These are phyloP conservation scores for Hyaloscypha finlandica DNA, from an alignment of 495 filamentous ascomycete species.

Conservation along the genomic window DNA sequence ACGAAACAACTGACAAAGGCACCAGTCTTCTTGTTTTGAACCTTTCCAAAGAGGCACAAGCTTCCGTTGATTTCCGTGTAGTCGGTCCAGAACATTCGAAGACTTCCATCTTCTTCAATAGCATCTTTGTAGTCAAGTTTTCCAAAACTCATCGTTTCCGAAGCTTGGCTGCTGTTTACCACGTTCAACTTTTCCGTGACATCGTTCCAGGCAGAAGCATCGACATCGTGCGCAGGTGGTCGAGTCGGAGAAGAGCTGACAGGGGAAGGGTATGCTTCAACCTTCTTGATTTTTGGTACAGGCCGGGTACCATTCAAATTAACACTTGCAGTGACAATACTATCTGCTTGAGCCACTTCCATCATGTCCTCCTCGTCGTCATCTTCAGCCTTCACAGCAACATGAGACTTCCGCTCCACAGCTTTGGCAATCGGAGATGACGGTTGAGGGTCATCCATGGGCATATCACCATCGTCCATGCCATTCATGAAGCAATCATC, in stretches of 20 bases:
- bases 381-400: constrained; percentile 59
- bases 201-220: constrained; percentile 87
- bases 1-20: constrained; percentile 88
- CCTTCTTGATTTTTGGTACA: constrained; percentile 71
- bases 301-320: constrained; percentile 87
- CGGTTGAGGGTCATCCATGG: constrained; percentile 82
- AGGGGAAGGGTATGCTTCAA: constrained; percentile 63
- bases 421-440: constrained; percentile 87
- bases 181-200: constrained; percentile 87
- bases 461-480: constrained; percentile 59
- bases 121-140: constrained; percentile 81
- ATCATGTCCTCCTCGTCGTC: constrained; percentile 78
- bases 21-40: constrained; percentile 81
- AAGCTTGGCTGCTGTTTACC: constrained; percentile 61
- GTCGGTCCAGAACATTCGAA: constrained; percentile 96
- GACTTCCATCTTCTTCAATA: constrained; percentile 85
- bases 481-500: constrained; percentile 53
- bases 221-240: constrained; percentile 57
- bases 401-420: constrained; percentile 68
- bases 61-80: constrained; percentile 92
- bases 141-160: constrained; percentile 64
- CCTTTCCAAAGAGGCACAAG: constrained; percentile 94
- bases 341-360: constrained; percentile 78
- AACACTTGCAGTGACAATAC: constrained; percentile 66
- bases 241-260: constrained; percentile 75